phyloP scores from a whole-genome alignment of 2,329 filamentous ascomycete species.

The Pseudocercospora fijiensis region DNA sequence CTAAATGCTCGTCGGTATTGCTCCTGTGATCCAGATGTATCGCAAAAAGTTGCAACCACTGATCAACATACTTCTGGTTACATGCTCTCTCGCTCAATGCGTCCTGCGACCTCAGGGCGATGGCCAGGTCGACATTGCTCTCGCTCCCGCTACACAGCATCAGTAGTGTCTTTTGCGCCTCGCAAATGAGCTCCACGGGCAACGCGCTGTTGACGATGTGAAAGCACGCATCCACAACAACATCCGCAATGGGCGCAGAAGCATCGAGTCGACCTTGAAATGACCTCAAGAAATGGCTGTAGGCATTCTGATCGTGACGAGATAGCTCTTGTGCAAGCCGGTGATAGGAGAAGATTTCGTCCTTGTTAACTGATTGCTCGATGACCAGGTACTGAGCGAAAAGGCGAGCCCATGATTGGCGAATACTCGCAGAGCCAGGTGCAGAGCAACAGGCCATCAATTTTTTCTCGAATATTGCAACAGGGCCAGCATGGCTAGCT shows the following conservation, averaged over 20 bases:
- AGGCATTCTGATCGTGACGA: conserved; percentile 23
- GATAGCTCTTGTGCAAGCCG: conserved; percentile 14
- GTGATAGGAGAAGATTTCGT: conserved; percentile 2
- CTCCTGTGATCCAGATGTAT: conserved; percentile 15
- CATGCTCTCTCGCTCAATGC: background rate
- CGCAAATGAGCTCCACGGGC: conserved; percentile 19
- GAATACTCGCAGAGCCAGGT: conserved; percentile 14
- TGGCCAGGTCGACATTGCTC: background rate
- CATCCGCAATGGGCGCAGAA: conserved; percentile 2
- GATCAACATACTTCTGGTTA: conserved; percentile 28
- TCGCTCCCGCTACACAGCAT: conserved; percentile 13
- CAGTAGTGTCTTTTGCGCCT: conserved; percentile 13
- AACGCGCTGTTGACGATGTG: conserved; percentile 10
- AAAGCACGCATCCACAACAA: conserved; percentile 11
- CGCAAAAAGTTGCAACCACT: conserved; percentile 24
- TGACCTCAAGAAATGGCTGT: conserved; percentile 19
- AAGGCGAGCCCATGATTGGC: conserved; percentile 25
- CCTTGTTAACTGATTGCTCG: background rate
- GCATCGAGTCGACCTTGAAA: conserved; percentile 5
- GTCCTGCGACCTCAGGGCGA: background rate
- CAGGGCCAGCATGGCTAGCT: background rate
- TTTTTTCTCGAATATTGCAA: conserved; percentile 1
- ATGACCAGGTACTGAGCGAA: conserved; percentile 17
- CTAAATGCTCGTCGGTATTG: background rate
- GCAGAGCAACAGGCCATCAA: background rate